A percentile compares a stretch with the other conserved stretches of the same genome.
These are phyloP conservation scores for Hypomontagnella monticulosa DNA, from an alignment of 495 filamentous ascomycete genomes.

Conservation along the genomic window DNA sequence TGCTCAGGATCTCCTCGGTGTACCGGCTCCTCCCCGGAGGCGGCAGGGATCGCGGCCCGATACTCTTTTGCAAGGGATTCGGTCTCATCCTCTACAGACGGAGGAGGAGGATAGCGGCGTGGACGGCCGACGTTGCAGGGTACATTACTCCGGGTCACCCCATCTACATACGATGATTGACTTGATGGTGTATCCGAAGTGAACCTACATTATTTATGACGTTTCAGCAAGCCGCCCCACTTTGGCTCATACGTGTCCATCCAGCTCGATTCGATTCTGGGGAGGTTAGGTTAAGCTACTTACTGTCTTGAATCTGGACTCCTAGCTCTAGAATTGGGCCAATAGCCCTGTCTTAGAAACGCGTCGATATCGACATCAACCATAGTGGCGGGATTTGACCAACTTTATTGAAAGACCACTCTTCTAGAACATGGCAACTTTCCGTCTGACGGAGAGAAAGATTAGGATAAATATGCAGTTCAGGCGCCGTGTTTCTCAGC, in stretches of 20 bases:
- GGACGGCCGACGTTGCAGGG: slow-evolving; percentile 19
- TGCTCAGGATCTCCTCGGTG: slow-evolving; percentile 57
- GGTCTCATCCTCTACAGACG: slow-evolving; percentile 58
- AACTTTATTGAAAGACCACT: slow-evolving; percentile 26
- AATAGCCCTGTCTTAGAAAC: slow-evolving; percentile 54
- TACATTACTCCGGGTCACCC: slow-evolving; percentile 14
- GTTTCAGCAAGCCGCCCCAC: slow-evolving; percentile 23
- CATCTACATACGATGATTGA: slow-evolving; percentile 31
- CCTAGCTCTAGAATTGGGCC: slow-evolving; percentile 53
- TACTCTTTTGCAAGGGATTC: slow-evolving; percentile 58
- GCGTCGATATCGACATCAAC: slow-evolving; percentile 50
- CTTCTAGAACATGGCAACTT: slow-evolving; percentile 30
- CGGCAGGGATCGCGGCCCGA: slow-evolving; percentile 38
- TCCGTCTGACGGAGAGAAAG: slow-evolving; percentile 1
- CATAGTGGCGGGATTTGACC: slow-evolving; percentile 44
- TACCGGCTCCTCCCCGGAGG: slow-evolving; percentile 52
- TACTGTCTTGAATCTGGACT: slow-evolving; percentile 51
- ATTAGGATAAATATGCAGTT: slow-evolving; percentile 25
- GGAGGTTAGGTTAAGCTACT: slow-evolving; percentile 32
- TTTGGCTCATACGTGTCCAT: not conserved
- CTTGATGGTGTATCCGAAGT: slow-evolving; percentile 18
- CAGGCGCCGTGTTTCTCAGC: slow-evolving; percentile 16
- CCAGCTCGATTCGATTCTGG: slow-evolving; percentile 2
- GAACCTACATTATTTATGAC: slow-evolving; percentile 24
- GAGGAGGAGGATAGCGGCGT: slow-evolving; percentile 49